phyloP scores from a whole-genome alignment of 192 early-diverging fungal species.

The Coemansia sp. region DNA sequence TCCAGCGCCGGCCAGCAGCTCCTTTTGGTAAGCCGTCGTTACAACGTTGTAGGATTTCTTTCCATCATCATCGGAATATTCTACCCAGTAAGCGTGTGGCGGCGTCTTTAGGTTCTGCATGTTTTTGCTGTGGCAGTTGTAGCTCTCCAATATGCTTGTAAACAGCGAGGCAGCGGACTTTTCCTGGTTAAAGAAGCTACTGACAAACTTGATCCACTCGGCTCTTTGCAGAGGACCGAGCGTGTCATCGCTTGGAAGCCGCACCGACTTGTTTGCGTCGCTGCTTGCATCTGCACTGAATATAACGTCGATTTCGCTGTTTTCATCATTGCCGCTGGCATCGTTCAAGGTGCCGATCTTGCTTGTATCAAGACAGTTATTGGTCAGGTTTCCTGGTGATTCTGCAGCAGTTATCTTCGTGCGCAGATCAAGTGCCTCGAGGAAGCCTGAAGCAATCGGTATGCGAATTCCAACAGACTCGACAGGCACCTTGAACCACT shows the following conservation, averaged over 20 bases:
- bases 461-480: constrained; percentile 31
- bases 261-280: constrained; percentile 35
- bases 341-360: constrained; percentile 22
- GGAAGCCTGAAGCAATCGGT: constrained; percentile 39
- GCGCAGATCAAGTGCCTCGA: constrained; percentile 40
- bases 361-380: constrained; percentile 36
- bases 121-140: constrained; percentile 49
- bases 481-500: constrained; percentile 54
- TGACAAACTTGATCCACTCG: constrained; percentile 54
- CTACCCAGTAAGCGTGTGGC: constrained; percentile 63
- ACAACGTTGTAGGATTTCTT: constrained; percentile 58
- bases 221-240: constrained; percentile 38
- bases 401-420: constrained; percentile 23
- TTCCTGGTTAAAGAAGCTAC: constrained; percentile 45
- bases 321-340: constrained; percentile 1
- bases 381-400: constrained; percentile 29
- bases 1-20: constrained; percentile 61
- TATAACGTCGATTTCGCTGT: constrained; percentile 20
- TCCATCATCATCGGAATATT: constrained; percentile 54
- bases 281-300: constrained; percentile 29
- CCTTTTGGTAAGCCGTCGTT: constrained; percentile 58
- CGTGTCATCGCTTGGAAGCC: constrained; percentile 32
- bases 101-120: constrained; percentile 27
- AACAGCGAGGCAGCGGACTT: constrained; percentile 32
- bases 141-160: constrained; percentile 31